Evolutionary conservation across 768 basidiomycete genomes (phyloP), one percentile per base, ranked within the genome.

Genomic region (Lentinula sp.): DNA sequence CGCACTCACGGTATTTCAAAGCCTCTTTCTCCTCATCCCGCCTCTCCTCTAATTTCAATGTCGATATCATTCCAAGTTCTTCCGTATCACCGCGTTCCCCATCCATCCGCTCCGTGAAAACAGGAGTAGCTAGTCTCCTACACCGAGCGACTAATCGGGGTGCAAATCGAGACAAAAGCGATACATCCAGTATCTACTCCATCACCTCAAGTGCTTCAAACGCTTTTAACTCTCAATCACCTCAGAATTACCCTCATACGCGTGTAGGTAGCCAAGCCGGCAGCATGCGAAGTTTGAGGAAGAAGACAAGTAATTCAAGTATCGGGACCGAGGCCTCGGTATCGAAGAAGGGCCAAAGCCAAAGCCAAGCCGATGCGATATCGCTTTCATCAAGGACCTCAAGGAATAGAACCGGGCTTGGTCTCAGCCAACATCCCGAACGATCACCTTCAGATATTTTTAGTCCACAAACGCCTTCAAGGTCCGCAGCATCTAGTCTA

Each of bases 121-220:
- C 84, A 45, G 78, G 75, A 1, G 71, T 86, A 59, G 74, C 81
- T 37, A 79, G 74, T 64, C 70, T 86, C 34, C 77, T 87, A 65
- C 78, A 79, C 37, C 80, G 83, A 54, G 69, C 73, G 18, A 64
- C 67, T 1, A 18, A 67, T 53, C 68, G 70, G 62, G 65, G 69
- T 46, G 60, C 54, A 31, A 57, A 63, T 63, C 68, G 16, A 62
- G 64, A 18, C 75, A 80, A 8, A 76, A 76, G 76, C 65, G 78
- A 85, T 63, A 73, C 81, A 0, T 79, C 83, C 2, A 85, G 80
- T 32, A 66, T 70, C 21, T 72, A 70, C 48, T 70, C 74, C 23
- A 9, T 67, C 16, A 70, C 70, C 31, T 79, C 78, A 21, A 69
- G 68, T 13, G 69, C 69, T 60, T 74, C 77, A 61, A 49, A 77